Evolutionary conservation across 2,329 filamentous ascomycete genomes (phyloP), one percentile per base, ranked within the genome.

Genomic region (Aspergillus quadricinctus): DNA sequence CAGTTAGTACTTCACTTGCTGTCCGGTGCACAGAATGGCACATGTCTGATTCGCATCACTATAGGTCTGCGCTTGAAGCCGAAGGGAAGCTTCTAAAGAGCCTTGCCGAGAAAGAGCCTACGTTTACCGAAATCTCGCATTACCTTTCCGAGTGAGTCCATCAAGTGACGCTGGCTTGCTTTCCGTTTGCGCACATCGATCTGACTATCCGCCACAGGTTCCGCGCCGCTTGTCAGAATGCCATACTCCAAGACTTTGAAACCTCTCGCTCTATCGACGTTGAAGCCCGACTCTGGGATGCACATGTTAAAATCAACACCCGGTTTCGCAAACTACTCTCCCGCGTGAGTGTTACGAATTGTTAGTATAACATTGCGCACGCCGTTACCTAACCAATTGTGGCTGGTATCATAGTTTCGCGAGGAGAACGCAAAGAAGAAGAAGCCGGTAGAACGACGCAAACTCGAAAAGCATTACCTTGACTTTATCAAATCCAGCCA

Each of bases 401-500:
- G 53, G 31, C 46, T 25, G 45, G 40, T 25, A 35, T 57, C 57
- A 54, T 75, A 80, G 72, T 83, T 76, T 72, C 77, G 75, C 52
- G 76, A 81, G 63, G 78, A 78, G 56, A 72, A 73, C 43, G 75
- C 75, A 56, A 81, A 79, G 64, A 81, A 80, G 63, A 81, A 80
- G 66, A 80, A 78, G 64, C 77, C 80, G 55, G 83, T 86, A 48
- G 82, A 85, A 73, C 85, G 85, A 66, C 85, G 92, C 61, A 94
- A 92, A 73, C 79, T 93, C 51, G 88, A 90, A 71, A 92, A 89
- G 74, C 82, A 87, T 61, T 97, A 95, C 72, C 80, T 88, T 56
- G 84, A 85, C 63, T 97, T 96, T 72, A 85, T 97, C 64, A 95
- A 93, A 74, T 88, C 87, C 49, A 89, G 91, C 62, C 90, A 94